Base-by-base conservation (phyloP, 2,329 filamentous ascomycete species). In the Phialophora tarda region DNA sequence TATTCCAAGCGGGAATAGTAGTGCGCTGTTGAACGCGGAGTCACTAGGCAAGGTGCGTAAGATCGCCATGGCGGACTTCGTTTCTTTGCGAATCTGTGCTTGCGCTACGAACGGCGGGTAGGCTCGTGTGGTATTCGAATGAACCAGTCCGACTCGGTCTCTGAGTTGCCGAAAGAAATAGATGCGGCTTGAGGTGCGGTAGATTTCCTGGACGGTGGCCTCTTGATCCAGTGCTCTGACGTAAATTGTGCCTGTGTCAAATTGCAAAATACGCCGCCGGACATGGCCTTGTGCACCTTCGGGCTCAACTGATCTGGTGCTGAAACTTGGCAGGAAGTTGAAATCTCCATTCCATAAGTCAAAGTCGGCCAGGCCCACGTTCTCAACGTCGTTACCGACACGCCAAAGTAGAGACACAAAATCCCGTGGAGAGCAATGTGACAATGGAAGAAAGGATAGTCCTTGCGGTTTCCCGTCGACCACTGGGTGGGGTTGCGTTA, bases 301-400 rank as follows among this genome's bases (percentile, higher is more conserved):
- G 14, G 21, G 14, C 38, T 24, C 21, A 8, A 32, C 32, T 51
- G 54, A 21, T 21, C n/a, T 55, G 11, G 34, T 62, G 24, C 48
- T 62, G 34, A 28, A 53, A 47, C 59, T 62, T 28, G 59, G 59
- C 21, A 62, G 48, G 30, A 62, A 62, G 32, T 55, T 50, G 28
- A 62, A 24, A 21, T 44, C 38, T 14, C 48, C 59, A 23, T 62
- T 47, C 59, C 59, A 62, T 23, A 8, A 28, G 5, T 62, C 48
- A 23, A 62, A 38, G 21, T 62, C 59, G 14, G 34, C 30, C 4
- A 51, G 38, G 23, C 38, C 32, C 4, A 62, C 48, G 4, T 62
- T 23, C 30, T 62, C 47, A 34, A 55, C 59, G 11, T 28, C 48
- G 4, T 44, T 23, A 23, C 48, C 34, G 12, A 47, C 41, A 12